These are phyloP conservation scores for Setomelanomma holmii DNA, from an alignment of 2,329 filamentous ascomycete species.

Conservation along the genomic window DNA sequence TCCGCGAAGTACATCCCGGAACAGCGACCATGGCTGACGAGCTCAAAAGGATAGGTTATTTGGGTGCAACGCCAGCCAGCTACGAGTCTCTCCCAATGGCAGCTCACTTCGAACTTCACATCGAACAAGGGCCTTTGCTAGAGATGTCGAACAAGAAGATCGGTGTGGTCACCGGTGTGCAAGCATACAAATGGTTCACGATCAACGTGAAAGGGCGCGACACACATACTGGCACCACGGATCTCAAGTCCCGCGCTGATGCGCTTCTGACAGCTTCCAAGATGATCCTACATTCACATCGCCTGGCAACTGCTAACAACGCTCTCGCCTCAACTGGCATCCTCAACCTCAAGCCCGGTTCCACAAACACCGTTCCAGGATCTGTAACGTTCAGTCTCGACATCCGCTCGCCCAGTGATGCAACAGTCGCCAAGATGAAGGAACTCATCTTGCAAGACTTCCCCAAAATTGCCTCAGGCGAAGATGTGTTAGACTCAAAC, in stretches of 20 bases:
- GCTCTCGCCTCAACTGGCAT: conserved; percentile 76
- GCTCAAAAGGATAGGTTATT: conserved; percentile 74
- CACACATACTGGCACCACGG: conserved; percentile 78
- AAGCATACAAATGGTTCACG: conserved; percentile 78
- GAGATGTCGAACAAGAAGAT: conserved; percentile 69
- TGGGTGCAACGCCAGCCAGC: conserved; percentile 65
- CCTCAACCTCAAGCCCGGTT: conserved; percentile 69
- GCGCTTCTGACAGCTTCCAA: conserved; percentile 71
- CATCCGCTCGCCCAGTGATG: conserved; percentile 66
- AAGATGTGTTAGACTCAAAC: conserved; percentile 59
- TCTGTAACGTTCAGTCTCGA: conserved; percentile 72
- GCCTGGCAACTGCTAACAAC: conserved; percentile 64
- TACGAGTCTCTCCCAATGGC: conserved; percentile 70
- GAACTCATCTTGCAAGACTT: conserved; percentile 65
- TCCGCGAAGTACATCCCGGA: conserved; percentile 68
- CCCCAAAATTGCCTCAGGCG: conserved; percentile 63
- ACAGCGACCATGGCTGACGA: conserved; percentile 71
- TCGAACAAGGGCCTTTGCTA: conserved; percentile 82
- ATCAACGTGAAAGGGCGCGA: conserved; percentile 71
- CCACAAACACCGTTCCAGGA: conserved; percentile 76
- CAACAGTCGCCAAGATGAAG: conserved; percentile 65
- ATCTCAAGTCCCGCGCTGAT: conserved; percentile 70
- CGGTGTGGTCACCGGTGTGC: conserved; percentile 74
- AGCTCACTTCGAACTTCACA: conserved; percentile 84
- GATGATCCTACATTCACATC: conserved; percentile 71